phyloP scores from a whole-genome alignment of 306 rosid species.

The Casuarina cunninghamiana region DNA sequence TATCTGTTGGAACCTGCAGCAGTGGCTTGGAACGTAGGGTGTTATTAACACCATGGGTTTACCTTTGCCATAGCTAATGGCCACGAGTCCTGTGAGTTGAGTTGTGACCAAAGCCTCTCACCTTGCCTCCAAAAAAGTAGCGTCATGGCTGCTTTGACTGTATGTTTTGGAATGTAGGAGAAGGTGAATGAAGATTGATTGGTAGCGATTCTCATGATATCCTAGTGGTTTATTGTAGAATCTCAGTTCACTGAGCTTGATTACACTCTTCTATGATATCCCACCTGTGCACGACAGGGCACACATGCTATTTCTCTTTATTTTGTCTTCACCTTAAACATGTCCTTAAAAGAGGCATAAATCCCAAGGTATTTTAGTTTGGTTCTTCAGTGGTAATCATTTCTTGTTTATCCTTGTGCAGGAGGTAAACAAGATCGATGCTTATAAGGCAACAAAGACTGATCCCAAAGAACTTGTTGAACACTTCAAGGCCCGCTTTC shows the following conservation, averaged over 20 bases:
- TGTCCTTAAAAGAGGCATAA: background rate
- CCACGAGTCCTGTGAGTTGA: no score
- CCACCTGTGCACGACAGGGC: background rate
- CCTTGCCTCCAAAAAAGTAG: background rate
- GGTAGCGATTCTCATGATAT: background rate
- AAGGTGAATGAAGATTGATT: background rate
- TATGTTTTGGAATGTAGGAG: background rate
- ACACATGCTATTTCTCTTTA: background rate
- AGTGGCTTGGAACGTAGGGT: background rate
- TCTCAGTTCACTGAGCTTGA: background rate
- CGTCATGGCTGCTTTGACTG: background rate
- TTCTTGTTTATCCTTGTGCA: constrained; percentile 26
- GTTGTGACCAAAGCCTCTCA: background rate
- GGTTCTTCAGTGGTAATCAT: constrained; percentile 17
- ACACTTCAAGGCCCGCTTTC: constrained; percentile 43
- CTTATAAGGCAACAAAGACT: constrained; percentile 54
- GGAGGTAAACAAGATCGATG: constrained; percentile 66
- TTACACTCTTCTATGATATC: background rate
- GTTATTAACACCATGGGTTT: background rate
- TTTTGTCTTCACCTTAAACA: background rate
- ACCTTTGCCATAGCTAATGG: background rate
- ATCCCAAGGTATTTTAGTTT: background rate
- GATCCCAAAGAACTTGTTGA: constrained; percentile 50
- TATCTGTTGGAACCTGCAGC: background rate
- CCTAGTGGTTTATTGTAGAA: background rate